Evolutionary conservation across 306 rosid species (phyloP).

Genomic region (Boehmeria nivea): DNA sequence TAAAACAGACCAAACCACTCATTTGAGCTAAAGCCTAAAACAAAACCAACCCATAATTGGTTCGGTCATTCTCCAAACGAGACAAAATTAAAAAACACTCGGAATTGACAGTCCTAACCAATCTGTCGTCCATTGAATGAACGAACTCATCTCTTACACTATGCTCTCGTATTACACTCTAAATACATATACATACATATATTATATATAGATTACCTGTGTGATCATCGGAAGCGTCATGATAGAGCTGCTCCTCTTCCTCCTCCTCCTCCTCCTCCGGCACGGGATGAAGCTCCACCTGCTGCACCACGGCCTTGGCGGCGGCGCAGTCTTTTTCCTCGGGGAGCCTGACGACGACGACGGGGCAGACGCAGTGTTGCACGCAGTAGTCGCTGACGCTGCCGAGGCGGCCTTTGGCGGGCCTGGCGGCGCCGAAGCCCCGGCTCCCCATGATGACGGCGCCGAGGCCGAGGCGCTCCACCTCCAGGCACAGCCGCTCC

Average conservation of each 20-base stretch:
- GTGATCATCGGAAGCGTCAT: slow-evolving; percentile 50
- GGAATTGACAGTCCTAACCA: too few relatives aligned
- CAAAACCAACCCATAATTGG: too few relatives aligned
- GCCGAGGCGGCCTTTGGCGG: slow-evolving; percentile 54
- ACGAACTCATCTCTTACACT: too few relatives aligned
- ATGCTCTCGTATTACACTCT: too few relatives aligned
- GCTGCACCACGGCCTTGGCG: slow-evolving; percentile 24
- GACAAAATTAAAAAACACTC: too few relatives aligned
- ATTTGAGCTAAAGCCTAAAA: too few relatives aligned
- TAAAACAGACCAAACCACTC: too few relatives aligned
- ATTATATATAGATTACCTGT: slow-evolving; percentile 47
- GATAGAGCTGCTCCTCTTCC: slow-evolving; percentile 58
- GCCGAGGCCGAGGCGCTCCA: slow-evolving; percentile 81
- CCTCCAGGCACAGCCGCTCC: slow-evolving; percentile 88
- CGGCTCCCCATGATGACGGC: slow-evolving; percentile 94
- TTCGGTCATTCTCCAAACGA: too few relatives aligned
- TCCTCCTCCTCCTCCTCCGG: slow-evolving; percentile 90
- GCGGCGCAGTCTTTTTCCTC: slow-evolving; percentile 37
- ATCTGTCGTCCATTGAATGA: too few relatives aligned
- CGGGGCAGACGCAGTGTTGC: slow-evolving; percentile 84
- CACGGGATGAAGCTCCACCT: slow-evolving; percentile 63
- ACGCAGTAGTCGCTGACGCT: slow-evolving; percentile 91
- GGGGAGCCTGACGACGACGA: slow-evolving; percentile 71
- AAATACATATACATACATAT: too few relatives aligned
- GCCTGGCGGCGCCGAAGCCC: slow-evolving; percentile 67